A percentile compares a stretch with the other conserved stretches of the same genome.
Conservation (phyloP, 1,139 yeast species). For the Groenewaldozyma auringiensis region DNA sequence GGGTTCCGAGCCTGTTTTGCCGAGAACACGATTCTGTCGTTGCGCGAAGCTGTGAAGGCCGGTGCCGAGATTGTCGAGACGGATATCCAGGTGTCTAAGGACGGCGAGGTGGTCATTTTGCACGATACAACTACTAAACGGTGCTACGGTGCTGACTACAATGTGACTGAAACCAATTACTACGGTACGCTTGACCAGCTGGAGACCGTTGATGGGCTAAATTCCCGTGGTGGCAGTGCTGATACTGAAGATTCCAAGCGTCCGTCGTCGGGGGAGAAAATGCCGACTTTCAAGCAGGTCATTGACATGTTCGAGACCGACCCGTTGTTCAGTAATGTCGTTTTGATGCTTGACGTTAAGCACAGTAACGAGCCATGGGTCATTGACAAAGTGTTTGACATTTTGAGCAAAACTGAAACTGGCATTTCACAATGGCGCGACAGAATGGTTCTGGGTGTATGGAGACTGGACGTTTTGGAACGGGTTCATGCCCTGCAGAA, state of each 20-base stretch:
- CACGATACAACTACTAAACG: conserved; percentile 62
- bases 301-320: conserved; percentile 50
- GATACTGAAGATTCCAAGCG: background rate
- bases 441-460: conserved; percentile 68
- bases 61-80: conserved; percentile 76
- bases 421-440: conserved; percentile 54
- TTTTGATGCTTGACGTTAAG: conserved; percentile 78
- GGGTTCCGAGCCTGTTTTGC: conserved; percentile 41
- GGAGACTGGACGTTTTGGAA: conserved; percentile 63
- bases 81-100: conserved; percentile 72
- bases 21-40: conserved; percentile 73
- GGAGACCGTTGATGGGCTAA: conserved; percentile 45
- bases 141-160: conserved; percentile 42
- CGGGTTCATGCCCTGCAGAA: conserved; percentile 40
- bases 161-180: conserved; percentile 34
- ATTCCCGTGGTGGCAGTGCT: conserved; percentile 8
- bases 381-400: conserved; percentile 44
- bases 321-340: conserved; percentile 30
- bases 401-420: conserved; percentile 42
- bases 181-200: conserved; percentile 43
- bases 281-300: conserved; percentile 56
- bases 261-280: conserved; percentile 31
- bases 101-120: conserved; percentile 64
- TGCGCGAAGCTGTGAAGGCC: conserved; percentile 57
- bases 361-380: conserved; percentile 56